phyloP scores from a whole-genome alignment of 2,329 filamentous ascomycete species.

The Macroventuria anomochaeta region DNA sequence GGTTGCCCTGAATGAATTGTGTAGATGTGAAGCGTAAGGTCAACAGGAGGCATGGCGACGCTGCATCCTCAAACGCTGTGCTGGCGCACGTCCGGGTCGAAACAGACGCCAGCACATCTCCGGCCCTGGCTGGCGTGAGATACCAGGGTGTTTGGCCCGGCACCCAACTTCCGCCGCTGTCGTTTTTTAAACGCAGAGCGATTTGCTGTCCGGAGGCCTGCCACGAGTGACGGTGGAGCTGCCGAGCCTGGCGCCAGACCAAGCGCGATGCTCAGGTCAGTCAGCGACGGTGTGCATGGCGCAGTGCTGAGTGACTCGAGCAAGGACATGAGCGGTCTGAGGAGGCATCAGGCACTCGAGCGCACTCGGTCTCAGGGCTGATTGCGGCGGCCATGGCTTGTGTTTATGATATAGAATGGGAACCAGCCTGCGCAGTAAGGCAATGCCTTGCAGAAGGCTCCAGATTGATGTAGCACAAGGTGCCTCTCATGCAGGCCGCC shows the following conservation, averaged over 20 bases:
- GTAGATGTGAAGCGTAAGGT: constrained; percentile 19
- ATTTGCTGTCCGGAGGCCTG: constrained; percentile 37
- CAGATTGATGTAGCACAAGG: constrained; percentile 37
- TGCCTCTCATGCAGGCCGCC: constrained; percentile 39
- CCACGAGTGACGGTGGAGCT: constrained; percentile 37
- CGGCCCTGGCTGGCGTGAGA: constrained; percentile 17
- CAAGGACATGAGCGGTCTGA: constrained; percentile 15
- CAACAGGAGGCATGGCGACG: constrained; percentile 19
- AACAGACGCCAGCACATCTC: constrained; percentile 43
- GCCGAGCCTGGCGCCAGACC: constrained; percentile 35
- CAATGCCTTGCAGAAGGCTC: constrained; percentile 42
- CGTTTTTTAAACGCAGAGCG: constrained; percentile 43
- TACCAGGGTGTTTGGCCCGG: constrained; percentile 30
- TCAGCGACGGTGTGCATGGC: constrained; percentile 34
- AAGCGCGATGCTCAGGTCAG: constrained; percentile 31
- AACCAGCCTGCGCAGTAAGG: constrained; percentile 21
- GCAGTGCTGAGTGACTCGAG: constrained; percentile 19
- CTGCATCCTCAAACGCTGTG: constrained; percentile 35
- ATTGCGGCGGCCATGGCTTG: constrained; percentile 15
- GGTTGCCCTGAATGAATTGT: constrained; percentile 6
- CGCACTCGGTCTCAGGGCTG: constrained; percentile 1
- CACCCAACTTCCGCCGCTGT: constrained; percentile 38
- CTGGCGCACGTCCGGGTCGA: constrained; percentile 29
- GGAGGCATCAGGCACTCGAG: neutral
- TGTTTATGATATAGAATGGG: constrained; percentile 29